Percentiles rank a stretch among this genome's conserved stretches.
Conservation (phyloP, 768 basidiomycete genomes). For the Termitomyces sp. region DNA sequence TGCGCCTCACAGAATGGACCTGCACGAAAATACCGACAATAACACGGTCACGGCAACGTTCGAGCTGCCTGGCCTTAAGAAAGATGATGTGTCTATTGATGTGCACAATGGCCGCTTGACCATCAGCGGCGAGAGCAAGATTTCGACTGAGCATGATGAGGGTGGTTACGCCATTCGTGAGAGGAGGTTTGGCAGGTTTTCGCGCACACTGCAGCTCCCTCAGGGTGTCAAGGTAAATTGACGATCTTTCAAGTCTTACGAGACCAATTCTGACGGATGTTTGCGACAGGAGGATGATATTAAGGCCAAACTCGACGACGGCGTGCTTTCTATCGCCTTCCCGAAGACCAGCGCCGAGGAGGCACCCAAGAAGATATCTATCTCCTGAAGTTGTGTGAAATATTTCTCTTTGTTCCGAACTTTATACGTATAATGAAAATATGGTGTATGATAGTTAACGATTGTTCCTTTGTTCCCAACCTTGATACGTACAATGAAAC, state of each 20-base stretch:
- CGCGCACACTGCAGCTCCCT: constrained; percentile 42
- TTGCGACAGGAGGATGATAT: too few relatives aligned
- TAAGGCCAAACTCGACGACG: too few relatives aligned
- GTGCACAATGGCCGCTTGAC: constrained; percentile 41
- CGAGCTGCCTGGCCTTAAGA: constrained; percentile 50
- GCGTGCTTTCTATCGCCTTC: too few relatives aligned
- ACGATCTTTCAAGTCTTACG: background rate
- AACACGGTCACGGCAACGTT: constrained; percentile 45
- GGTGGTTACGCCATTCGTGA: constrained; percentile 38
- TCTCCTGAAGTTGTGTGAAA: background rate
- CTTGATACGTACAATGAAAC: too few relatives aligned
- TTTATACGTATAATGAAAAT: too few relatives aligned
- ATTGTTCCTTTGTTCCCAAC: too few relatives aligned
- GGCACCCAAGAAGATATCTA: background rate
- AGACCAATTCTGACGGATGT: background rate
- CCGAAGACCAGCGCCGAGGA: background rate
- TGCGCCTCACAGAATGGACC: constrained; percentile 34
- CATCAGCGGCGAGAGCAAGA: constrained; percentile 38
- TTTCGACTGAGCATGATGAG: constrained; percentile 27
- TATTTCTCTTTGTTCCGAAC: too few relatives aligned
- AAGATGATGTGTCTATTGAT: constrained; percentile 42
- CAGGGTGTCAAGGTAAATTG: constrained; percentile 38
- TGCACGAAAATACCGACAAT: constrained; percentile 36
- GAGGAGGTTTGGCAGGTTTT: constrained; percentile 42
- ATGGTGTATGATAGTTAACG: too few relatives aligned